Percentiles rank a stretch among this genome's conserved stretches.
Conservation (phyloP, 495 filamentous ascomycete species). For the Xylaria palmicola region DNA sequence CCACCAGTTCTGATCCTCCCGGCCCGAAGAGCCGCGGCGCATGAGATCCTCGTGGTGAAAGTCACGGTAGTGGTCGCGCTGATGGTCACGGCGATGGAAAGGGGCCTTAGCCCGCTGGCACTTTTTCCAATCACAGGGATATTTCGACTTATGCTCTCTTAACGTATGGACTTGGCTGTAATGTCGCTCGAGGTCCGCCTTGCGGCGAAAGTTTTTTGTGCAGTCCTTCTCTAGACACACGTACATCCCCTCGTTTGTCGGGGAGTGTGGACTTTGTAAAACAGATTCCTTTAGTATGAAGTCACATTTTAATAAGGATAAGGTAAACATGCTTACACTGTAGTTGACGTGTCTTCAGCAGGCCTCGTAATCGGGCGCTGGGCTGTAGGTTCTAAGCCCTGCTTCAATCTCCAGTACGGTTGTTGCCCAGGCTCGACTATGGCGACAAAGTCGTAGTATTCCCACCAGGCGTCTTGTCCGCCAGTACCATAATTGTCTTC, state of each 20-base stretch:
- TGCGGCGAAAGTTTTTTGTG: constrained; percentile 38
- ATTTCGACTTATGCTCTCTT: constrained; percentile 35
- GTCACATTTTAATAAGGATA: background rate
- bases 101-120: constrained; percentile 37
- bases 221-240: constrained; percentile 34
- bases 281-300: constrained; percentile 11
- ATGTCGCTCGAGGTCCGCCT: constrained; percentile 51
- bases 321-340: constrained; percentile 18
- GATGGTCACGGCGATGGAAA: constrained; percentile 46
- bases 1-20: constrained; percentile 23
- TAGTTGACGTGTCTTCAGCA: background rate
- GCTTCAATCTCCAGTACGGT: constrained; percentile 26
- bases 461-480: background rate
- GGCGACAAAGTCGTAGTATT: constrained; percentile 21
- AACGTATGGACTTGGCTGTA: constrained; percentile 38
- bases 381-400: constrained; percentile 4
- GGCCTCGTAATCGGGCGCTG: constrained; percentile 11
- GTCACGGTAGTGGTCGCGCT: constrained; percentile 49
- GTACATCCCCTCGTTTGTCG: constrained; percentile 8
- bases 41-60: constrained; percentile 51
- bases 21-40: constrained; percentile 26
- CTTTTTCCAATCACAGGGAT: constrained; percentile 41
- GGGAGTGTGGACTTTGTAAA: constrained; percentile 17
- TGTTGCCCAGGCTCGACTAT: constrained; percentile 16
- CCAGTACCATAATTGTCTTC: background rate